phyloP scores from a whole-genome alignment of 2,329 filamentous ascomycete genomes.

The Colletotrichum kahawae region DNA sequence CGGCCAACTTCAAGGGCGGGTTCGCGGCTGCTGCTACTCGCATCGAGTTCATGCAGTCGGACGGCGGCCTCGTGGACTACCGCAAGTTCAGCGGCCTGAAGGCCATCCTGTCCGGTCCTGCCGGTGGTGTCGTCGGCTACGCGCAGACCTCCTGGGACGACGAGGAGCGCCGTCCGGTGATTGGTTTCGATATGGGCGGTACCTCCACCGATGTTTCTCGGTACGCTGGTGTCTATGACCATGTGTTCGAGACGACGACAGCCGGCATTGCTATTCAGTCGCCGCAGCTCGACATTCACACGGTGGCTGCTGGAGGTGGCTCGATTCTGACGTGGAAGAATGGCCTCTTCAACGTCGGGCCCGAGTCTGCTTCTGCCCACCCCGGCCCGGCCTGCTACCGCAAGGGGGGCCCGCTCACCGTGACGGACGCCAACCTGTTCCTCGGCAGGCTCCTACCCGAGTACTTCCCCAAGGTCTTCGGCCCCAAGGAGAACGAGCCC shows the following conservation, averaged over 20 bases:
- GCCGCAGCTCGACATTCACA: slow-evolving; percentile 83
- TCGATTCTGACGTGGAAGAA: slow-evolving; percentile 74
- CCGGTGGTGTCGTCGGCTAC: slow-evolving; percentile 80
- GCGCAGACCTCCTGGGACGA: slow-evolving; percentile 75
- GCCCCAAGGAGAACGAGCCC: slow-evolving; percentile 66
- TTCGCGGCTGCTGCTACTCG: slow-evolving; percentile 44
- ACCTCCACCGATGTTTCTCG: slow-evolving; percentile 77
- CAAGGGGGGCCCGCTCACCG: slow-evolving; percentile 74
- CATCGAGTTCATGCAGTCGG: slow-evolving; percentile 77
- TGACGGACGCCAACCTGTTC: slow-evolving; percentile 75
- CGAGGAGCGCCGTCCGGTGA: slow-evolving; percentile 70
- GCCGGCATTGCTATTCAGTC: slow-evolving; percentile 80
- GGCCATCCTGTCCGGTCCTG: slow-evolving; percentile 75
- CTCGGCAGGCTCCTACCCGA: slow-evolving; percentile 65
- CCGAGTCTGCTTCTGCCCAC: slow-evolving; percentile 73
- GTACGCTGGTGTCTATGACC: slow-evolving; percentile 55
- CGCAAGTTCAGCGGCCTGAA: slow-evolving; percentile 71
- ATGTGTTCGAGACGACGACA: slow-evolving; percentile 74
- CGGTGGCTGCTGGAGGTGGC: slow-evolving; percentile 78
- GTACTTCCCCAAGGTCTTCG: slow-evolving; percentile 77
- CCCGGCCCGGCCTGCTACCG: slow-evolving; percentile 76
- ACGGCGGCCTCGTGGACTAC: slow-evolving; percentile 56
- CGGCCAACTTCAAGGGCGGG: slow-evolving; percentile 39
- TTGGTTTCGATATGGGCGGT: slow-evolving; percentile 77
- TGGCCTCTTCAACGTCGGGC: slow-evolving; percentile 75